Evolutionary conservation across 768 basidiomycete genomes (phyloP).

Genomic region (Tubosaeta sp.): DNA sequence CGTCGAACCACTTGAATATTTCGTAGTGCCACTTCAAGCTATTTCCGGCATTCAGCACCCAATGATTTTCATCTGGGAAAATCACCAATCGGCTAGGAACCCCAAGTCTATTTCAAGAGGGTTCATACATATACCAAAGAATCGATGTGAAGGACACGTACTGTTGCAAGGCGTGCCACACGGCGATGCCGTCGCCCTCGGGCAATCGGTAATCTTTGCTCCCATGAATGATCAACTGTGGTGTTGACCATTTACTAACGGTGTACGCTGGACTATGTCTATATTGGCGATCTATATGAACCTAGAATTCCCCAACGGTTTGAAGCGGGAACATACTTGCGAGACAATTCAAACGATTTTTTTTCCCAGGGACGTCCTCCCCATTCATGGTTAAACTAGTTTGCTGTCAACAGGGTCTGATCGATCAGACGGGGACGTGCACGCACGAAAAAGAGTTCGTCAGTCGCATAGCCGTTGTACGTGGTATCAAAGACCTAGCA

Average conservation of each 20-base stretch:
- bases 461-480: constrained; percentile 85
- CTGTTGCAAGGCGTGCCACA: constrained; percentile 85
- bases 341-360: constrained; percentile 47
- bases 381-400: constrained; percentile 83
- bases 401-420: not conserved
- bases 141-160: constrained; percentile 34
- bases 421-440: not conserved
- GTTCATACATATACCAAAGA: not conserved
- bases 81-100: constrained; percentile 75
- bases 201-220: constrained; percentile 87
- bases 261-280: constrained; percentile 80
- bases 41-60: constrained; percentile 81
- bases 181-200: constrained; percentile 78
- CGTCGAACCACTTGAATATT: constrained; percentile 85
- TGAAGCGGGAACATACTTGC: constrained; percentile 42
- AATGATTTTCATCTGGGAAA: constrained; percentile 91
- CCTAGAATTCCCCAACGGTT: not conserved
- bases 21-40: constrained; percentile 95
- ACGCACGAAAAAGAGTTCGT: constrained; percentile 87
- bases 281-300: not conserved
- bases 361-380: constrained; percentile 76
- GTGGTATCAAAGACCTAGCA: constrained; percentile 66
- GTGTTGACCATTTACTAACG: constrained; percentile 82
- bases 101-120: constrained; percentile 43
- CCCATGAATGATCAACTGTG: constrained; percentile 79